These are phyloP conservation scores for Pascua guehoae DNA, from an alignment of 1,284 basidiomycete genomes.

Conservation along the genomic window DNA sequence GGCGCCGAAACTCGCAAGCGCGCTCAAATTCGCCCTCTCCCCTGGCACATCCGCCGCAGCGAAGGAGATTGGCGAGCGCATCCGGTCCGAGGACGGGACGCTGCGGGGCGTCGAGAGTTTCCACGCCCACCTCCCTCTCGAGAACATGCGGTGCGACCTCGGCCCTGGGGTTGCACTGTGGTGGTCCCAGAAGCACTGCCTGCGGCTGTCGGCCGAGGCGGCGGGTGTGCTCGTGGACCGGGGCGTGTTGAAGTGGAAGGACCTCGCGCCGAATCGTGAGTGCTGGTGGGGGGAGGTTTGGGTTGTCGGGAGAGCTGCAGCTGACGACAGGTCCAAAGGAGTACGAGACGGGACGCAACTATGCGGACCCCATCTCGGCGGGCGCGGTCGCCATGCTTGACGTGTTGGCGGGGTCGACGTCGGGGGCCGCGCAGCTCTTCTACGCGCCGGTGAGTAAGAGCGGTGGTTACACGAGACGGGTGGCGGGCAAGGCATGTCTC, in stretches of 20 bases:
- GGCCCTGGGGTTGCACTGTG: conserved; percentile 57
- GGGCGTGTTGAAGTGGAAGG: conserved; percentile 51
- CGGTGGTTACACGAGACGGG: background rate
- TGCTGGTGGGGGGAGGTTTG: no score
- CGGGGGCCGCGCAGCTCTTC: conserved; percentile 47
- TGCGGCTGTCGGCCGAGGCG: conserved; percentile 58
- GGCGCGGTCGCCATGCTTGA: conserved; percentile 38
- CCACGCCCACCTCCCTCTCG: conserved; percentile 61
- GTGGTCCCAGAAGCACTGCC: conserved; percentile 58
- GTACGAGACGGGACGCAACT: background rate
- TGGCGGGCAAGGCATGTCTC: background rate
- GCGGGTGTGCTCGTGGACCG: conserved; percentile 56
- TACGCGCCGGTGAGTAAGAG: conserved; percentile 44
- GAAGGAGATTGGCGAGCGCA: conserved; percentile 55
- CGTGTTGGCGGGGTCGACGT: conserved; percentile 52
- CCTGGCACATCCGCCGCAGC: conserved; percentile 55
- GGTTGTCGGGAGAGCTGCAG: no score
- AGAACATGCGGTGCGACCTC: conserved; percentile 63
- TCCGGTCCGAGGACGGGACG: conserved; percentile 58
- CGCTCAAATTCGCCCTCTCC: conserved; percentile 55
- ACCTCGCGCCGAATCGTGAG: conserved; percentile 55
- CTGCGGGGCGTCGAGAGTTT: conserved; percentile 57
- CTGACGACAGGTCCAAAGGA: background rate
- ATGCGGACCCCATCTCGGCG: background rate
- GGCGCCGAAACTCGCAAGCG: conserved; percentile 55